Evolutionary conservation across 2,329 filamentous ascomycete species (phyloP), one percentile per base, ranked within the genome.

Genomic region (Lasiodiplodia gonubiensis): DNA sequence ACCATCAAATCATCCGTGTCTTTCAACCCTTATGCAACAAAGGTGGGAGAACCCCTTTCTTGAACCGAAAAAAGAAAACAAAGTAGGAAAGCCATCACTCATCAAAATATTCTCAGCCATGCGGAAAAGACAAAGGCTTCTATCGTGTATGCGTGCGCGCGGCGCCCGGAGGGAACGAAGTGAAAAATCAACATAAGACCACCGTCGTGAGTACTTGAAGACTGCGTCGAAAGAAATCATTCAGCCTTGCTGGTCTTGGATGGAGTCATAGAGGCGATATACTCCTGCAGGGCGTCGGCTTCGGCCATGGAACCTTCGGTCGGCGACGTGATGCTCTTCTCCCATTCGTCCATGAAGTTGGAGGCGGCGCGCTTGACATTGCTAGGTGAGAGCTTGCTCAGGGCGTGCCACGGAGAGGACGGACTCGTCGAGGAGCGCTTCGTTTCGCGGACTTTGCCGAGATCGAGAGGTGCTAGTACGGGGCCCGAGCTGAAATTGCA

Each of bases 311-410:
- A 54, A 12, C 48, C 57, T 21, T 67, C 66, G 35, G 37, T 63
- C 11, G 66, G 66, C 6, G 66, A 63, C 10, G 57, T 46, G 49
- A 67, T 67, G 66, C 66, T 66, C 78, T 89, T 92, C 81, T 98
- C 94, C 92, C 93, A 97, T 76, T 97, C 93, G 70, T 89, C 91
- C 88, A 97, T 93, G 67, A 97, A 84, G 70, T 90, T 91, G 42
- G 89, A 91, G n/a, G 94, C 92, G 0, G 92, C 94, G 46, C 89
- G 87, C 76, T 93, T 92, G 72, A 97, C 81, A 73, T 92, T 93
- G 71, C 88, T 89, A 0, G 93, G 91, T 10, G 88, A 86, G 51
- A 93, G 80, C 70, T 90, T 89, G 75, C 89, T 89, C 67, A 96
- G 85, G 57, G 90, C 86, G 59, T 89, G 89, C 81, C 92, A 92